Evolutionary conservation across 352 stramenopile genomes (phyloP), one percentile per base, ranked within the genome.

Genomic region (Aphanomyces stellatus): DNA sequence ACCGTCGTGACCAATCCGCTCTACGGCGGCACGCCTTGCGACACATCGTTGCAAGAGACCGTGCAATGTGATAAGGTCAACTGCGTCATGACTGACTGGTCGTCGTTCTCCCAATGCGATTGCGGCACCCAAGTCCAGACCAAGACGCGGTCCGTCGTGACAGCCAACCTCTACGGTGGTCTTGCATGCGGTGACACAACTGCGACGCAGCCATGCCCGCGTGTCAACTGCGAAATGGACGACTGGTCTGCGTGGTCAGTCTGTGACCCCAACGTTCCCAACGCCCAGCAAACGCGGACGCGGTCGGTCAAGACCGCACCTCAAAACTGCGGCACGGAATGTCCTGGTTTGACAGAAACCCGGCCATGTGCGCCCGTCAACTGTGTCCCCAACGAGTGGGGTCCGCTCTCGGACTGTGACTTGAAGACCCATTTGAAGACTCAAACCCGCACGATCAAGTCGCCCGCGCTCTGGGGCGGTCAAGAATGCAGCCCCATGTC

Each of bases 171-270:
- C 64, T 73, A 87, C 19, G 79, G 78, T 4, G 76, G 75, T 4
- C 8, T n/a, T 0, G 61, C n/a, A 10, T 84, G 81, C 13, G 72
- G 75, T 3, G 31, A 8, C 0, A 10, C 76, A 5, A 69, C 51
- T 2, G 76, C 82, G 4, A 79, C 70, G 0, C 78, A 76, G 24
- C 71, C 69, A 27, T 78, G 81, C 2, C 46, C 78, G 2, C 65
- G 37, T 0, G 56, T 85, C 35, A 76, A 84, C 35, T 91, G 82
- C 51, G 74, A 63, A 0, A 75, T 91, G 40, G 71, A 71, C 13
- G 30, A 71, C 3, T 91, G 78, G 78, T 71, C 64, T 1, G 56
- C 27, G 22, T 91, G 81, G 81, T 82, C 74, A 5, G 71, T 71
- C 4, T 87, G 82, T 41, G 75, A 82, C 31, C 24, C 68, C 0